phyloP scores from a whole-genome alignment of 2,329 filamentous ascomycete genomes.

The Botrytis squamosa region DNA sequence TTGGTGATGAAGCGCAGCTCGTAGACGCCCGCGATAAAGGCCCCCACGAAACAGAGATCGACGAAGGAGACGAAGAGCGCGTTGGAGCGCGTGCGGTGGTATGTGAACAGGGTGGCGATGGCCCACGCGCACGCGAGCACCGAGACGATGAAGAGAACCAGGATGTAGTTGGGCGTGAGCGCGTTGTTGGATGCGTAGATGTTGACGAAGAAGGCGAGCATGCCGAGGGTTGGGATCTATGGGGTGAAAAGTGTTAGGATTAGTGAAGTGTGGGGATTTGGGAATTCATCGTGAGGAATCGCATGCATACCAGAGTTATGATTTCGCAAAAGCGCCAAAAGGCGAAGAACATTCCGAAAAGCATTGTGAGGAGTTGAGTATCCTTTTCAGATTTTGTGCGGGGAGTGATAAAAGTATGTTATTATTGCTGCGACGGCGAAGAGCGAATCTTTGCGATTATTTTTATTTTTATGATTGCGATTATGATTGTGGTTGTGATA shows the following conservation, averaged over 20 bases:
- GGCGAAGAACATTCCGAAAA: conserved; percentile 63
- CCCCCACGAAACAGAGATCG: conserved; percentile 61
- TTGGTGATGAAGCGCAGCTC: conserved; percentile 57
- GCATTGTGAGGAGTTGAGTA: conserved; percentile 44
- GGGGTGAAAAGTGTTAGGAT: not conserved
- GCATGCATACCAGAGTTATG: conserved; percentile 57
- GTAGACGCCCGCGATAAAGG: conserved; percentile 62
- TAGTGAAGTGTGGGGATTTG: conserved; percentile 5
- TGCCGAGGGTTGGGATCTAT: conserved; percentile 64
- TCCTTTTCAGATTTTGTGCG: not conserved
- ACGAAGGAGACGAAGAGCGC: conserved; percentile 60
- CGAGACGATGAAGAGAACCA: conserved; percentile 66
- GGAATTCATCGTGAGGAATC: not conserved
- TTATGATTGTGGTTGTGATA: not conserved
- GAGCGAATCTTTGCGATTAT: not conserved
- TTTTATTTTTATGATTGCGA: not conserved
- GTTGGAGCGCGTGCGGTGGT: conserved; percentile 61
- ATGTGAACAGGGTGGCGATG: conserved; percentile 64
- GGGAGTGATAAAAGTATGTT: not conserved
- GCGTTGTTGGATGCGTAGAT: conserved; percentile 55
- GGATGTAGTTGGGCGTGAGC: conserved; percentile 61
- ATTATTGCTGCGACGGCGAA: not conserved
- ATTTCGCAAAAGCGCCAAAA: conserved; percentile 63
- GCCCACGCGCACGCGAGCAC: conserved; percentile 63
- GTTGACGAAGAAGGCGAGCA: conserved; percentile 66